Conservation (phyloP, 495 filamentous ascomycete genomes). For the Letharia lupina region DNA sequence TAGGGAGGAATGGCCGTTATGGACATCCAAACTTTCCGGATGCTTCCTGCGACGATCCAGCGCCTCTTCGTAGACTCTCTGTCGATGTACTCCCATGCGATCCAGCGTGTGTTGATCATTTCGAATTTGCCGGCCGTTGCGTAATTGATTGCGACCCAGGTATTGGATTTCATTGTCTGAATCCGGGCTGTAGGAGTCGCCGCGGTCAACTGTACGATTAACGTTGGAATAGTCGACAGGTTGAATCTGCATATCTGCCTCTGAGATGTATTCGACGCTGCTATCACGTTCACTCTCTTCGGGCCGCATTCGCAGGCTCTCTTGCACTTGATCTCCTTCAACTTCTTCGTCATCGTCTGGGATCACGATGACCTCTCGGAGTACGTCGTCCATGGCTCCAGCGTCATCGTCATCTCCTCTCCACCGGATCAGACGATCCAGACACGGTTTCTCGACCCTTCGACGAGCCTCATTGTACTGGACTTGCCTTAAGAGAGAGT, state of each 20-base stretch:
- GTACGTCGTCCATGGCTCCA: constrained; percentile 36
- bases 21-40: constrained; percentile 4
- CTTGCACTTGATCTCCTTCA: constrained; percentile 20
- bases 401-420: constrained; percentile 57
- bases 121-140: background rate
- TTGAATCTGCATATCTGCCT: constrained; percentile 14
- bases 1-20: background rate
- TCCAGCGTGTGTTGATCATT: constrained; percentile 7
- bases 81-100: constrained; percentile 17
- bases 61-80: constrained; percentile 18
- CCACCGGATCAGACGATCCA: constrained; percentile 75
- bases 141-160: constrained; percentile 1
- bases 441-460: constrained; percentile 58
- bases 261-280: constrained; percentile 21
- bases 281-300: constrained; percentile 2
- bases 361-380: constrained; percentile 42
- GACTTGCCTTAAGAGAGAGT: constrained; percentile 58
- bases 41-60: constrained; percentile 17
- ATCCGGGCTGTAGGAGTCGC: constrained; percentile 13
- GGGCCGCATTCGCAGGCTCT: background rate
- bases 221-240: constrained; percentile 17
- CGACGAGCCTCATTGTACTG: constrained; percentile 61
- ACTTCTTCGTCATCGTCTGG: constrained; percentile 38
- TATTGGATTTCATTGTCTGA: constrained; percentile 15
- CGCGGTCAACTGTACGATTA: background rate